Conservation (phyloP, 2,329 filamentous ascomycete species). For the Trichoderma atroviride region DNA sequence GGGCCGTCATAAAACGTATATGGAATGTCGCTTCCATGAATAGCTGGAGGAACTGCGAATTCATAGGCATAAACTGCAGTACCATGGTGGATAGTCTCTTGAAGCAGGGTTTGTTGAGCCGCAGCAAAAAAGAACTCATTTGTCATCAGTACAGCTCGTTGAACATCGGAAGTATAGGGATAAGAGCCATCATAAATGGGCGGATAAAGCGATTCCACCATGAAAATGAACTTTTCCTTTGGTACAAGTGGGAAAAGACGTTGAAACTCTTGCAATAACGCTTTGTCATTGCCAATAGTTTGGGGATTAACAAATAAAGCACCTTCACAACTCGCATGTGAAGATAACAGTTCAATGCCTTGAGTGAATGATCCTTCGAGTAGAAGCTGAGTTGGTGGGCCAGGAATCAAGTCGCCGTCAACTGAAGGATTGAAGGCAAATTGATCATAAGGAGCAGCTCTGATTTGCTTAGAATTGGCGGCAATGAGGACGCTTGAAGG, state of each 20-base stretch:
- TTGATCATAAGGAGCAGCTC: not conserved
- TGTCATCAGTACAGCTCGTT: not conserved
- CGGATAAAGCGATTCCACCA: not conserved
- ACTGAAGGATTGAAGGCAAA: not conserved
- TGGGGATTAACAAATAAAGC: not conserved
- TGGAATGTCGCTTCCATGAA: not conserved
- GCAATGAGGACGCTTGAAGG: not conserved
- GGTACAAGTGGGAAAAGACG: no score
- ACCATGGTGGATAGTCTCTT: not conserved
- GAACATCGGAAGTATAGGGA: not conserved
- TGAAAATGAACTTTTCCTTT: no score
- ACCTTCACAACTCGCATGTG: not conserved
- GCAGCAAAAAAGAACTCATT: not conserved
- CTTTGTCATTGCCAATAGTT: not conserved
- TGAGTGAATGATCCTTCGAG: not conserved
- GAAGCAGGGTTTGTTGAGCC: not conserved
- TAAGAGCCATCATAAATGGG: not conserved
- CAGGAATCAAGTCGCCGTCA: not conserved
- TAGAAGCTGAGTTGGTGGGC: not conserved
- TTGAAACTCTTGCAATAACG: not conserved
- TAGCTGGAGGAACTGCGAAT: not conserved
- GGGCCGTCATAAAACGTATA: not conserved
- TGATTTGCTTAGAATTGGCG: not conserved
- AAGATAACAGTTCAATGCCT: not conserved
- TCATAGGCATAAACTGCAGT: not conserved